Evolutionary conservation across 1,284 basidiomycete genomes (phyloP).

Genomic region (Macrocystidia cucumis): DNA sequence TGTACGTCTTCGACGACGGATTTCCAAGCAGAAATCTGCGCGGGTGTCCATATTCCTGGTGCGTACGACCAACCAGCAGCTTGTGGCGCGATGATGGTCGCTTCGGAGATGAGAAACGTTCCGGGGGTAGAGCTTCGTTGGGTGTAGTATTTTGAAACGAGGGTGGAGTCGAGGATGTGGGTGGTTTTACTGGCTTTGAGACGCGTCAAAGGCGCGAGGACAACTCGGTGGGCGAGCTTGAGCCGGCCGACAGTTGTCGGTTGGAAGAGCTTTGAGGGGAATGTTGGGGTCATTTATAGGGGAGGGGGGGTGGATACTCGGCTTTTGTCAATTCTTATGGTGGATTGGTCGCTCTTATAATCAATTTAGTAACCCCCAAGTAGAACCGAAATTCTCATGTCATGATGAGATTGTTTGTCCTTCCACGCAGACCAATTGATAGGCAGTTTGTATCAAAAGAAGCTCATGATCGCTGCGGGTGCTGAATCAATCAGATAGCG

Average conservation of each 20-base stretch:
- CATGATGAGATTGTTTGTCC: too few relatives aligned
- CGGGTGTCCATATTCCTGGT: slow-evolving; percentile 36
- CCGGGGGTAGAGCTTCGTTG: slow-evolving; percentile 37
- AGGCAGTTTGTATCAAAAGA: too few relatives aligned
- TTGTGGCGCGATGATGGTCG: slow-evolving; percentile 29
- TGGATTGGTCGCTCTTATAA: too few relatives aligned
- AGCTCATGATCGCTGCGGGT: too few relatives aligned
- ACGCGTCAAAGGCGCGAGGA: slow-evolving; percentile 15
- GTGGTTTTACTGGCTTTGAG: slow-evolving; percentile 10
- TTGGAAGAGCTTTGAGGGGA: slow-evolving; percentile 30
- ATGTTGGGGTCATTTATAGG: background rate
- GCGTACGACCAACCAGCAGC: slow-evolving; percentile 28
- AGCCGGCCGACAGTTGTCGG: slow-evolving; percentile 29
- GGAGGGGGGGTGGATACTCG: background rate
- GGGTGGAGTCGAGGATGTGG: slow-evolving; percentile 14
- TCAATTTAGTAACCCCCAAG: too few relatives aligned
- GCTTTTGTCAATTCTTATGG: too few relatives aligned
- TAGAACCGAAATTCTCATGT: too few relatives aligned
- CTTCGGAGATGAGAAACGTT: slow-evolving; percentile 42
- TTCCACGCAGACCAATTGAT: too few relatives aligned
- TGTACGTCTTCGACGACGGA: slow-evolving; percentile 26
- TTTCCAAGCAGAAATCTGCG: slow-evolving; percentile 41
- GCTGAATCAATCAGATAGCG: too few relatives aligned
- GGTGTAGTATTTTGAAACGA: slow-evolving; percentile 35
- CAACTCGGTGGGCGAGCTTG: slow-evolving; percentile 12